Percentiles rank a stretch among this genome's conserved stretches.
Conservation (phyloP, 345 rosid species). For the Salix purpurea region DNA sequence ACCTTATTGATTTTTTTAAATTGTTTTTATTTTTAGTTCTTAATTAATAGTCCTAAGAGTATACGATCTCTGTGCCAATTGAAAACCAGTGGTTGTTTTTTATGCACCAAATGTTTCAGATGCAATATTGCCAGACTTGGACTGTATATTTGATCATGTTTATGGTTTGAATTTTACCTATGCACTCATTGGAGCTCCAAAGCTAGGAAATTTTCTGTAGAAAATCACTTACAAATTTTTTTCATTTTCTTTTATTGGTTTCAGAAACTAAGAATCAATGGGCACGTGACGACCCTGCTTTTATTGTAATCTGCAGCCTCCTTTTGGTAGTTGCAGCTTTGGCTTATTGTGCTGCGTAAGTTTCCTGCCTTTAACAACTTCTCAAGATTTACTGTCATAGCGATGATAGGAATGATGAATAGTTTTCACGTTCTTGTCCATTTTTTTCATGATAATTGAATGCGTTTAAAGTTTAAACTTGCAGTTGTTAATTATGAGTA, state of each 20-base stretch:
- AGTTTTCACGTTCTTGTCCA: background rate
- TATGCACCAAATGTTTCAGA: background rate
- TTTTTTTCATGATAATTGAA: background rate
- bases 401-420: background rate
- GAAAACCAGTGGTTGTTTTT: background rate
- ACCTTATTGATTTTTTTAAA: background rate
- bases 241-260: constrained; percentile 12
- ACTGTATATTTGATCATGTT: background rate
- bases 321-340: constrained; percentile 73
- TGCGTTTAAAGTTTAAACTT: background rate
- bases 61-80: background rate
- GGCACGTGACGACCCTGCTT: constrained; percentile 99
- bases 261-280: constrained; percentile 99
- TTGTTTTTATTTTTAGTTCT: background rate
- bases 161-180: background rate
- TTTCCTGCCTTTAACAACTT: constrained; percentile 6
- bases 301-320: constrained; percentile 89
- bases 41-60: background rate
- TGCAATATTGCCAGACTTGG: background rate
- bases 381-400: background rate
- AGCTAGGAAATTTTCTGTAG: background rate
- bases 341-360: constrained; percentile 98
- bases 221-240: constrained; percentile 1
- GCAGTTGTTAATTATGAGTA: background rate
- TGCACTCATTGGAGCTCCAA: background rate